These are phyloP conservation scores for Parmelia sp. DNA, from an alignment of 495 filamentous ascomycete species.

Conservation along the genomic window DNA sequence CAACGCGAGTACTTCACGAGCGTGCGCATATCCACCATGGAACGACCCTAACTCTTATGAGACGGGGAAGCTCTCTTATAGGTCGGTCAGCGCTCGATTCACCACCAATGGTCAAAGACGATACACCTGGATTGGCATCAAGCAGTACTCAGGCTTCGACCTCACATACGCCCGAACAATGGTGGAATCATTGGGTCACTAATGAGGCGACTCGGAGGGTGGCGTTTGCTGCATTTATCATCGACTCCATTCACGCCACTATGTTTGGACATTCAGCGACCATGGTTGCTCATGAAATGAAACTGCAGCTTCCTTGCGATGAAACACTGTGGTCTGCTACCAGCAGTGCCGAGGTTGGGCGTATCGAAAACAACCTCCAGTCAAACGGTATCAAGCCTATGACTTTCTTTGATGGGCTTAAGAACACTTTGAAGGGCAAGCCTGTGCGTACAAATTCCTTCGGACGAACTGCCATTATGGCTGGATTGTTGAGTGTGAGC, in stretches of 20 bases:
- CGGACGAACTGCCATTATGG: slow-evolving; percentile 92
- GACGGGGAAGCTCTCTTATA: slow-evolving; percentile 83
- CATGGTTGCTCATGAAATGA: slow-evolving; percentile 96
- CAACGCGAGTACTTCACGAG: slow-evolving; percentile 84
- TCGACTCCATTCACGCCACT: slow-evolving; percentile 92
- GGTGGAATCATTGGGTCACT: slow-evolving; percentile 96
- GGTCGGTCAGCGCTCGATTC: slow-evolving; percentile 84
- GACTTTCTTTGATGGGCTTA: slow-evolving; percentile 86
- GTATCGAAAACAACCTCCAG: slow-evolving; percentile 75
- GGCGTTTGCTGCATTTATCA: slow-evolving; percentile 90
- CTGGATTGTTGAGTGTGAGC: slow-evolving; percentile 83
- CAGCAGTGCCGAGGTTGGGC: slow-evolving; percentile 78
- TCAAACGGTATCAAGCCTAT: slow-evolving; percentile 79
- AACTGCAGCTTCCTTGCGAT: slow-evolving; percentile 86
- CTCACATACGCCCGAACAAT: slow-evolving; percentile 70
- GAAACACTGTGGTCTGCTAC: slow-evolving; percentile 91
- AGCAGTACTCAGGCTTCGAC: slow-evolving; percentile 55
- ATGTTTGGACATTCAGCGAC: slow-evolving; percentile 98
- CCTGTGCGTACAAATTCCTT: slow-evolving; percentile 89
- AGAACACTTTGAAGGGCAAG: slow-evolving; percentile 80
- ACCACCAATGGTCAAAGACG: slow-evolving; percentile 71
- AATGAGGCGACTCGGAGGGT: slow-evolving; percentile 85
- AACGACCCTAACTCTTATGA: slow-evolving; percentile 92
- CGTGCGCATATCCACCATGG: slow-evolving; percentile 96
- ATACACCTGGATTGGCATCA: slow-evolving; percentile 43